Base-by-base conservation (phyloP, 495 filamentous ascomycete species). In the Cryomyces antarcticus region DNA sequence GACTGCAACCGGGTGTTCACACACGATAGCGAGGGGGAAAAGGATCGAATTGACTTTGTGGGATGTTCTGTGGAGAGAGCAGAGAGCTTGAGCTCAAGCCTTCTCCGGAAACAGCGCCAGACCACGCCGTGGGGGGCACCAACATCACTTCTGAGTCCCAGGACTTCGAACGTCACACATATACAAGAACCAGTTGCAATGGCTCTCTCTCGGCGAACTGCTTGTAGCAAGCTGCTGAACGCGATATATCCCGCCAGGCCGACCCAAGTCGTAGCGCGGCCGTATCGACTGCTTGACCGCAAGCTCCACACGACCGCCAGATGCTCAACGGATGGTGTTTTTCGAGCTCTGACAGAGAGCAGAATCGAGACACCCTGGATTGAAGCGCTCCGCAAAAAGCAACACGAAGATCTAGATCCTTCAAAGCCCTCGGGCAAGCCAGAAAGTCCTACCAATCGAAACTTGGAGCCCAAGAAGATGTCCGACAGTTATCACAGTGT, bases 291-390 rank as follows among this genome's bases (percentile, higher is more conserved):
- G 30, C 37, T 29, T 7, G 6, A 9, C 10, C 47, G 52, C 7
- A 45, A 28, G 13, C 52, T 58, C 45, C 53, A 51, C 28, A 42
- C 54, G 11, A 55, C 43, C 36, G 7, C 36, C 5, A 7, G 12
- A 10, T 38, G 38, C 7, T 30, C 27, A 3, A 69, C 65, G 7
- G 69, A 72, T 54, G 69, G 69, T 9, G 66, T 73, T 28, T 70
- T 69, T 48, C 57, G 58, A 39, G 70, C 62, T 30, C 54, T 72
- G 31, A 66, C 64, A 0, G 54, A 56, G 10, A 69, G 71, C 64
- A 65, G 75, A 31, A 71, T 78, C 7, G 70, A 71, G 45, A 78
- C 69, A 10, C 74, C 78, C 31, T 81, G 78, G 77, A 68, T 82
- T n/a, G 73, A 78, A 43, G 77, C 77, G 0, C 55, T 80, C 37